These are phyloP conservation scores for Hymenoscyphus repandus DNA, from an alignment of 2,329 filamentous ascomycete genomes.

Conservation along the genomic window DNA sequence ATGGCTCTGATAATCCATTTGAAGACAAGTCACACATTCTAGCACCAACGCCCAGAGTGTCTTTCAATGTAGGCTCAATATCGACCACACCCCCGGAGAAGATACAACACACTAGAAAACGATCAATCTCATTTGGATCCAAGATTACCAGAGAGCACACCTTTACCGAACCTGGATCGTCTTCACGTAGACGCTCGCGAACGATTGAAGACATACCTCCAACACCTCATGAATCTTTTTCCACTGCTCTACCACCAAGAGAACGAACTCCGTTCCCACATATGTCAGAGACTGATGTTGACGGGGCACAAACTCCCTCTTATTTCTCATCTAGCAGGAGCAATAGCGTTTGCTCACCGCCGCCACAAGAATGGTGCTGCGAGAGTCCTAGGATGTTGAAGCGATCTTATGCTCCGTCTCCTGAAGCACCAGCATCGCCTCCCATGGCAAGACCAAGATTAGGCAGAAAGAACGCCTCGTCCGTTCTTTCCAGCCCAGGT, in stretches of 20 bases:
- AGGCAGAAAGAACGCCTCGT: too few relatives aligned
- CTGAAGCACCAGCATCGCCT: background rate
- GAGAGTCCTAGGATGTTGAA: background rate
- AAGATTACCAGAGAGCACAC: slow-evolving; percentile 3
- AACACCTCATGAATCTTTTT: slow-evolving; percentile 4
- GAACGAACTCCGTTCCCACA: slow-evolving; percentile 17
- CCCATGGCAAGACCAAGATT: too few relatives aligned
- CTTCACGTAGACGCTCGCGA: slow-evolving; percentile 4
- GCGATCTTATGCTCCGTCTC: background rate
- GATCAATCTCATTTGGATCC: slow-evolving; percentile 6
- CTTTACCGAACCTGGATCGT: background rate
- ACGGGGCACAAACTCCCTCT: background rate
- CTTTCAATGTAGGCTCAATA: too few relatives aligned
- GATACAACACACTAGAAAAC: too few relatives aligned
- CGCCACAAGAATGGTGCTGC: background rate
- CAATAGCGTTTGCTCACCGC: background rate
- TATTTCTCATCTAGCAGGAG: background rate
- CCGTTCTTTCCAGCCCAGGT: background rate
- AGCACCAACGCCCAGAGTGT: too few relatives aligned
- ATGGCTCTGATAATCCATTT: background rate
- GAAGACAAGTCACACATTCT: background rate
- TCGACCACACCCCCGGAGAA: too few relatives aligned
- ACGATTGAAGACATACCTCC: slow-evolving; percentile 5
- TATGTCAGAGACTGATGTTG: background rate
- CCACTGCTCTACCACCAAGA: slow-evolving; percentile 7